Evolutionary conservation across 257 asterid species (phyloP).

Genomic region (Handroanthus guayacan): DNA sequence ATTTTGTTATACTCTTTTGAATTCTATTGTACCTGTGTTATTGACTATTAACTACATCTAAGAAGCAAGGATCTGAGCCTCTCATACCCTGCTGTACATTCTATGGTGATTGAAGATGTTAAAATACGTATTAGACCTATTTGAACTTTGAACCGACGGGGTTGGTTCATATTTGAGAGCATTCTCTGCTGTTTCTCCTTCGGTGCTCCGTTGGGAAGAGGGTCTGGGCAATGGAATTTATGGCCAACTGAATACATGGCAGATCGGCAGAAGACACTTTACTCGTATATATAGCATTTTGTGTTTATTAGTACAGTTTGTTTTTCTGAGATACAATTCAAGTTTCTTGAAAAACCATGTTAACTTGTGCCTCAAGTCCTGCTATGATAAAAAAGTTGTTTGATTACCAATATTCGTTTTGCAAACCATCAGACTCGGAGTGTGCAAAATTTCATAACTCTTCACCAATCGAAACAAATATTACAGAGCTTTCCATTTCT

Average conservation of each 20-base stretch:
- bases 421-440: too few species aligned
- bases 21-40: not conserved
- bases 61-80: not conserved
- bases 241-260: not conserved
- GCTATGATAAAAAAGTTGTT: not conserved
- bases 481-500: not conserved
- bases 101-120: not conserved
- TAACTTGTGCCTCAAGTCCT: not conserved
- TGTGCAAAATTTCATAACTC: not conserved
- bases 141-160: not conserved
- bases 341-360: not conserved
- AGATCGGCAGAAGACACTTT: not conserved
- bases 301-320: not conserved
- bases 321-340: not conserved
- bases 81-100: not conserved
- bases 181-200: slow-evolving; percentile 4
- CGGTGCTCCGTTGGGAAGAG: not conserved
- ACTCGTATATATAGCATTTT: not conserved
- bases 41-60: not conserved
- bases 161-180: slow-evolving; percentile 1
- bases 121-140: not conserved
- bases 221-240: not conserved
- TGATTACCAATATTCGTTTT: not conserved
- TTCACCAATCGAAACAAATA: not conserved
- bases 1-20: not conserved